Percentiles rank a stretch among this genome's conserved stretches.
Conservation (phyloP, 1,139 yeast species). For the Sugiyamaella sp. region DNA sequence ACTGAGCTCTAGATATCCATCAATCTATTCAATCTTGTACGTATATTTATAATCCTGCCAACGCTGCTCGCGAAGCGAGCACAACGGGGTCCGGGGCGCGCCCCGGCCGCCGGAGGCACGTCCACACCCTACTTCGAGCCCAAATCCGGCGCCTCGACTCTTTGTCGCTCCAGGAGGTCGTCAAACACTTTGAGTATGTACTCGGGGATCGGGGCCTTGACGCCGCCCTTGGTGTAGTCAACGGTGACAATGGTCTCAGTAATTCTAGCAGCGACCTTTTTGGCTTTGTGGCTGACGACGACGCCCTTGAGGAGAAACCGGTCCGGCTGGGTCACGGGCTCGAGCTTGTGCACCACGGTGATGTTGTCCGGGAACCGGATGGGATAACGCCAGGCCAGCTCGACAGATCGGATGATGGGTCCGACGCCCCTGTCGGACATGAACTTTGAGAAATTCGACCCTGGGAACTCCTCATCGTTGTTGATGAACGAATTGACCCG, state of each 20-base stretch:
- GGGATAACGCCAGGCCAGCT: constrained; percentile 43
- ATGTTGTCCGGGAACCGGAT: constrained; percentile 40
- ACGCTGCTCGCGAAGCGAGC: neutral
- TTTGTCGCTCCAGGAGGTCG: constrained; percentile 18
- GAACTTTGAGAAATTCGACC: constrained; percentile 32
- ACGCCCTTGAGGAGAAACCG: constrained; percentile 41
- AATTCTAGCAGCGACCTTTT: constrained; percentile 42
- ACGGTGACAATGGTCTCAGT: constrained; percentile 42
- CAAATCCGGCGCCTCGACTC: constrained; percentile 12
- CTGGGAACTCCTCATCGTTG: constrained; percentile 25
- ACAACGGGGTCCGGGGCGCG: neutral
- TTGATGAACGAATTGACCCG: constrained; percentile 38
- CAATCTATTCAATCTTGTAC: neutral
- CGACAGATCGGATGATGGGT: constrained; percentile 41
- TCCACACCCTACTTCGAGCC: neutral
- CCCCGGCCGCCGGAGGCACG: neutral
- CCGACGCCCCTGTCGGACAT: constrained; percentile 37
- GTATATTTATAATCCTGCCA: neutral
- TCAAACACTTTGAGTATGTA: constrained; percentile 28
- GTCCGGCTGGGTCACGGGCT: constrained; percentile 36
- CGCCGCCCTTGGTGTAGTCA: constrained; percentile 39
- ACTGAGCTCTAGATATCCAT: constrained; percentile 16
- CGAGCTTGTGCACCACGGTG: constrained; percentile 40
- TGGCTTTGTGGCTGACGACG: constrained; percentile 42
- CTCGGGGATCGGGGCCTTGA: constrained; percentile 40